Conservation (phyloP, 2,329 filamentous ascomycete genomes). For the Fusarium virguliforme region DNA sequence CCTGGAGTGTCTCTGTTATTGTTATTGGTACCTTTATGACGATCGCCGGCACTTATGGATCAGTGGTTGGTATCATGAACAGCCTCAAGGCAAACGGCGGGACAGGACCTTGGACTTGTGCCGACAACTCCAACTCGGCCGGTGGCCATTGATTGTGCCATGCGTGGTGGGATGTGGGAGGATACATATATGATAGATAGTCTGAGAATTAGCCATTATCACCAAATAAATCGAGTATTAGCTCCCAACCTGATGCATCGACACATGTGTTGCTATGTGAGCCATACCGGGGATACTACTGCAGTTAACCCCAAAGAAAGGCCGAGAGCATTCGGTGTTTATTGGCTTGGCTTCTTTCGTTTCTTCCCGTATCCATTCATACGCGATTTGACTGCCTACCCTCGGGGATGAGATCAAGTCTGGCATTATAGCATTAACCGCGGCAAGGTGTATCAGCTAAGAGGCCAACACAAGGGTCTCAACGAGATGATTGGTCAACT, state of each 20-base stretch:
- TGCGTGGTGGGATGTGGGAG: background rate
- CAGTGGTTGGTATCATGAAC: slow-evolving; percentile 9
- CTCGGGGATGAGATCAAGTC: background rate
- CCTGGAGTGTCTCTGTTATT: background rate
- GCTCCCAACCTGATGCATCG: background rate
- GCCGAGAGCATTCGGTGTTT: background rate
- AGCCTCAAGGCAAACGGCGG: background rate
- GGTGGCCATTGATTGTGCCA: background rate
- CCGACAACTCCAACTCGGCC: slow-evolving; percentile 8
- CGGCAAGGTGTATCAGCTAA: background rate
- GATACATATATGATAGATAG: background rate
- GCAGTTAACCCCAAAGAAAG: no score
- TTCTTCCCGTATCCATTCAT: background rate
- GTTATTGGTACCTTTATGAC: slow-evolving; percentile 1
- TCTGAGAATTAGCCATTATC: background rate
- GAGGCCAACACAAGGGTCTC: background rate
- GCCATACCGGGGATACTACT: background rate
- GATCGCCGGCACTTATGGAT: slow-evolving; percentile 6
- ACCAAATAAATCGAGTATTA: background rate
- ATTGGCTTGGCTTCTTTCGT: background rate
- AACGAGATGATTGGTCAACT: background rate
- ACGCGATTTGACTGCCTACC: background rate
- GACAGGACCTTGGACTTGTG: slow-evolving; percentile 2
- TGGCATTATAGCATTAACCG: background rate
- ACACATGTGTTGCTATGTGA: background rate